Base-by-base conservation (phyloP, 768 basidiomycete species). In the Mycena metata region DNA sequence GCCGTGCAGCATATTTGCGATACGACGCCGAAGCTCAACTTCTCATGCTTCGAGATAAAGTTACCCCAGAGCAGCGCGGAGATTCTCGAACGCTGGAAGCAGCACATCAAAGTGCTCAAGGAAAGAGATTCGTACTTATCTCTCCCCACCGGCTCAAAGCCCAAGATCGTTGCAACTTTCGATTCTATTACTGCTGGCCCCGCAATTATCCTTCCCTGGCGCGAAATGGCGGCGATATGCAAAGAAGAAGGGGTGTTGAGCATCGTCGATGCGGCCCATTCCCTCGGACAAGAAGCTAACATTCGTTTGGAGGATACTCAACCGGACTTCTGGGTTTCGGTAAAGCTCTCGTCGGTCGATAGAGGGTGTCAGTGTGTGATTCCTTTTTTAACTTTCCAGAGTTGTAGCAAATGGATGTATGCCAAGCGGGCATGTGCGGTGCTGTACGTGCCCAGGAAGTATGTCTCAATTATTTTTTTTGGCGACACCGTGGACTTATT, bases 361-460 rank as follows among this genome's bases (percentile, higher is more conserved):
- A 30, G 30, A 30, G 30, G 30, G 30, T n/a, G n/a, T n/a, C n/a
- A n/a, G n/a, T n/a, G n/a, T n/a, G n/a, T n/a, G n/a, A n/a, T 30
- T 30, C 3, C 30, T 30, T 30, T 3, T 30, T 30, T 30, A 6
- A 30, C 6, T 30, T 30, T 6, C 30, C 6, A 30, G 30, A 90
- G 89, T 69, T 88, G 87, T 67, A 88, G 90, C 77, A 91, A 91
- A 75, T 91, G 90, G 90, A 75, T 91, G 11, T 85, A 79, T 66
- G 82, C 84, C 3, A 85, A 88, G 75, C 81, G 90, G n/a, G 81
- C 83, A 12, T 85, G 83, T 50, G 84, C 89, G 1, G 76, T 88
- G 21, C 76, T 91, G 39, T 72, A 62, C 60, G 71, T 72, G 17
- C 56, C 71, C 0, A 54, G 61, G 59, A 60, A 67, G 70, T 63